Percentiles rank a stretch among this genome's conserved stretches.
phyloP scores from a whole-genome alignment of 2,329 filamentous ascomycete genomes.

The Microdochium bolleyi region DNA sequence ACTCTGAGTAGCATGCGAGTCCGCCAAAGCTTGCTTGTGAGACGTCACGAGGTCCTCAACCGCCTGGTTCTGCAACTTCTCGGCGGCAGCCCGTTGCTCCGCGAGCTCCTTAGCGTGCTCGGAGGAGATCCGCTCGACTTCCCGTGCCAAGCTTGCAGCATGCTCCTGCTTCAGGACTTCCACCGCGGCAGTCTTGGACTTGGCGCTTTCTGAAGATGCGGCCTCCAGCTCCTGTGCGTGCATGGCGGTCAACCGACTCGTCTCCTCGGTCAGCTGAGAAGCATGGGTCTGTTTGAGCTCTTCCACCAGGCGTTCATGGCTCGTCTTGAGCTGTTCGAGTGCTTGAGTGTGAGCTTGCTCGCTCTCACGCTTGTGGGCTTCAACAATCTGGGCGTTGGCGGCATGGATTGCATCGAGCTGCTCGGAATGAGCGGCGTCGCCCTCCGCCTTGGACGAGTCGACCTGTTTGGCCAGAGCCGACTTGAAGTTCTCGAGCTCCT shows the following conservation, averaged over 20 bases:
- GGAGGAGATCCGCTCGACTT: not conserved
- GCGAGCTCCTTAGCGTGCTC: not conserved
- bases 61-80: not conserved
- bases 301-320: not conserved
- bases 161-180: not conserved
- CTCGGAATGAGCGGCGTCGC: constrained; percentile 16
- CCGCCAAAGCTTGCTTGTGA: not conserved
- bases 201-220: not conserved
- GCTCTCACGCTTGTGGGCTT: constrained; percentile 19
- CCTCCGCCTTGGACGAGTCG: constrained; percentile 20
- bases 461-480: constrained; percentile 20
- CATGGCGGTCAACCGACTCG: not conserved
- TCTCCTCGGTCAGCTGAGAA: not conserved
- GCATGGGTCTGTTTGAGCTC: not conserved
- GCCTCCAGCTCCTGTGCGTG: not conserved
- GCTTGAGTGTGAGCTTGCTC: constrained; percentile 2
- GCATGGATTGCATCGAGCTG: constrained; percentile 20
- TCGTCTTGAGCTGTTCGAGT: not conserved
- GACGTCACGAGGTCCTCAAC: not conserved
- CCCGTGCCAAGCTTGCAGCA: not conserved
- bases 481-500: constrained; percentile 20
- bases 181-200: not conserved
- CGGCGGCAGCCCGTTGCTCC: not conserved
- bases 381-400: constrained; percentile 20
- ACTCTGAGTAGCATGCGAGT: constrained; percentile 2